Base-by-base conservation (phyloP, 1,284 basidiomycete genomes). In the Coniophora puteana region DNA sequence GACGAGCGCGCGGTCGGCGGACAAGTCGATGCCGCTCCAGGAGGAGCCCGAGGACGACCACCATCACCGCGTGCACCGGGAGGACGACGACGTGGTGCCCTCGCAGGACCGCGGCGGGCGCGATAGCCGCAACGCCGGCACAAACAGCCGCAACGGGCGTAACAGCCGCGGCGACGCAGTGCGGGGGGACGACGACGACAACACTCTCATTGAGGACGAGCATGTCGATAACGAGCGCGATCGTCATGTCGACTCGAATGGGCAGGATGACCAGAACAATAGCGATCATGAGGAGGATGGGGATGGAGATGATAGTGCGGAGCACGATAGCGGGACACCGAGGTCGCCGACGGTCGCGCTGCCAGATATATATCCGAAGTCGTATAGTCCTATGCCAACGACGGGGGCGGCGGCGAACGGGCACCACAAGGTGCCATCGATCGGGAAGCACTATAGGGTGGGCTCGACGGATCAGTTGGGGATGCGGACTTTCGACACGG, bases 21-120 rank as follows among this genome's bases (percentile, higher is more conserved):
- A 85, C 56, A 72, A 80, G 34, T 84, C 83, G 23, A 67, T 89
- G 20, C 86, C 85, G 5, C 74, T 88, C 3, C 84, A 89, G 58
- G 84, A 88, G 55, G 84, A 88, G 49, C 69, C 72, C 20, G 84
- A 86, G 51, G 84, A 86, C 50, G 81, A 85, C 47, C n/a, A n/a
- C n/a, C n/a, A n/a, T n/a, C n/a, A n/a, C n/a, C n/a, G n/a, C n/a
- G n/a, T n/a, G n/a, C n/a, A n/a, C n/a, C n/a, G n/a, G n/a, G n/a
- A n/a, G n/a, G n/a, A n/a, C n/a, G n/a, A n/a, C n/a, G n/a, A n/a
- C n/a, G n/a, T n/a, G n/a, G n/a, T n/a, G n/a, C n/a, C n/a, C n/a
- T n/a, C n/a, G n/a, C n/a, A n/a, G n/a, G n/a, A n/a, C n/a, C n/a
- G n/a, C n/a, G n/a, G n/a, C n/a, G n/a, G n/a, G n/a, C n/a, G n/a